Base-by-base conservation (phyloP, 2,329 filamentous ascomycete species). In the Alternaria sp. region DNA sequence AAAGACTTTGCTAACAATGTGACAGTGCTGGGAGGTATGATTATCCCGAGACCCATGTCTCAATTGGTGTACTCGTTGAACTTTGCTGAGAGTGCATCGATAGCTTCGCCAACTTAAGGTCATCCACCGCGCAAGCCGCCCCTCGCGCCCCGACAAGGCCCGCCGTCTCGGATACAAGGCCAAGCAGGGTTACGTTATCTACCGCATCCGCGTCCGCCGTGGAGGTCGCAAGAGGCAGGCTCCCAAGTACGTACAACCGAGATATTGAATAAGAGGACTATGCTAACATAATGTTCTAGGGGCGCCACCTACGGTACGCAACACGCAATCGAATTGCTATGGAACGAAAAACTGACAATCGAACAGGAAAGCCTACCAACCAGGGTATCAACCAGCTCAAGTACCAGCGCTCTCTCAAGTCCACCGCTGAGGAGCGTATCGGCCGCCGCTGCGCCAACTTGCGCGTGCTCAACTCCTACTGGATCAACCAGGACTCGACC, bases 101-200 rank as follows among this genome's bases (percentile, higher is more conserved):
- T 96, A 97, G 95, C 93, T 97, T 86, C 94, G 95, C 88, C 95
- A 98, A 89, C 88, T 98, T 87, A 97, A 98, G 88, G 94, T 97
- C 86, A 96, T 98, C 88, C 96, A 99, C 91, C 95, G 96, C 84
- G 96, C 96, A 83, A 96, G 94, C 81, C 94, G 95, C 81, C 96
- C 96, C 79, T 97, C 94, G 81, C 96, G 96, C 85, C 96, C 96
- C 82, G 96, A 99, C 89, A 99, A 99, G 93, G 96, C 96, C 83
- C 96, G 96, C 87, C 96, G 96, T 86, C 93, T 99, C 79, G 96
- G 96, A 81, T 99, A 99, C 93, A 99, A 99, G 93, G 96, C 96
- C 89, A 99, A 99, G 93, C 96, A 99, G 89, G 96, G 96, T 86
- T 99, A 98, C 89, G 96, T 99, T 84, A 94, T 99, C 92, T 99